Evolutionary conservation across 2,329 filamentous ascomycete genomes (phyloP).

Genomic region (Bipolaris zeicola): DNA sequence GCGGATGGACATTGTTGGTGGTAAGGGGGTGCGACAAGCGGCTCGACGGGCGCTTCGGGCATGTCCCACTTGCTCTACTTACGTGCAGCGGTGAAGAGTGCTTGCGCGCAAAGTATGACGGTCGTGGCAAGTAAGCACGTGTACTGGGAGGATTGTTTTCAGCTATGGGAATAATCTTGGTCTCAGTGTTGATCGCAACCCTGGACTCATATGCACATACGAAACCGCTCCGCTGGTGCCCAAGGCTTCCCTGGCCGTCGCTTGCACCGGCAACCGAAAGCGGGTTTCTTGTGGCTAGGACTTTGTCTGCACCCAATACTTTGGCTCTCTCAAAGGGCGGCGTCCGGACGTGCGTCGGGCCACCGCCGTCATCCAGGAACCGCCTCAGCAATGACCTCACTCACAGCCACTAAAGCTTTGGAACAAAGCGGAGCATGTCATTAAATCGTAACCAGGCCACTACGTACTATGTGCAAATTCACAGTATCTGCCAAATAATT

Average conservation of each 20-base stretch:
- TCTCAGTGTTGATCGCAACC: slow-evolving; percentile 22
- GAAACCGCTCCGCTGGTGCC: slow-evolving; percentile 25
- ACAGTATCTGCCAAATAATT: neutral
- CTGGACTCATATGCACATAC: slow-evolving; percentile 4
- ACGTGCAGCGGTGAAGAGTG: neutral
- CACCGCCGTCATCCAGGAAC: slow-evolving; percentile 3
- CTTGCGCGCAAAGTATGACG: slow-evolving; percentile 5
- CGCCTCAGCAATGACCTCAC: slow-evolving; percentile 11
- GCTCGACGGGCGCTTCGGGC: slow-evolving; percentile 18
- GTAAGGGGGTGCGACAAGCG: slow-evolving; percentile 17
- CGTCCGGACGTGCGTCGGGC: slow-evolving; percentile 3
- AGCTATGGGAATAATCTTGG: slow-evolving; percentile 21
- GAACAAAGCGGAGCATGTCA: neutral
- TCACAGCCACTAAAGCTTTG: slow-evolving; percentile 1
- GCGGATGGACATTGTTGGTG: slow-evolving; percentile 60
- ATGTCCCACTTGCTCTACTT: slow-evolving; percentile 24
- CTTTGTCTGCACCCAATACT: slow-evolving; percentile 4
- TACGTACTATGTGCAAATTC: neutral
- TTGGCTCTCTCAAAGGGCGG: slow-evolving; percentile 3
- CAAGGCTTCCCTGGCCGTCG: slow-evolving; percentile 21
- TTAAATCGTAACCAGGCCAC: neutral
- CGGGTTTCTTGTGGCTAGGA: slow-evolving; percentile 13
- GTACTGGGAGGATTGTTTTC: slow-evolving; percentile 26
- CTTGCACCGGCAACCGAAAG: slow-evolving; percentile 16
- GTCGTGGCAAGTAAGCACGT: slow-evolving; percentile 32